phyloP scores from a whole-genome alignment of 495 filamentous ascomycete species.

The Penicillium atrosanguineum region DNA sequence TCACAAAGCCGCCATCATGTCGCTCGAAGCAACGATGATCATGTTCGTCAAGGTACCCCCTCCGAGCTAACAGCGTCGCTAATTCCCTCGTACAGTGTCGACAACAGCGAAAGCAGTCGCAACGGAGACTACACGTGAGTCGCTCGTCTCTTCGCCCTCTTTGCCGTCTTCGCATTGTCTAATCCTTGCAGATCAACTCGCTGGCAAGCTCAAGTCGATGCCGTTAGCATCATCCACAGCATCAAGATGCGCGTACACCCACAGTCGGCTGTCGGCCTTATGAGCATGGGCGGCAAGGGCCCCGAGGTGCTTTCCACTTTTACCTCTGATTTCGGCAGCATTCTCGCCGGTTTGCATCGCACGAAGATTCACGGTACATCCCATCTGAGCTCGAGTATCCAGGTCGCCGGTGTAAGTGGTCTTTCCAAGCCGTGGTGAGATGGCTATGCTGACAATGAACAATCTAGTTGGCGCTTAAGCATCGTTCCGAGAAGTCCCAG shows the following conservation, averaged over 20 bases:
- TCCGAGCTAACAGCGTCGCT: slow-evolving; percentile 22
- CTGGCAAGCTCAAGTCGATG: slow-evolving; percentile 94
- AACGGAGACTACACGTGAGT: slow-evolving; percentile 84
- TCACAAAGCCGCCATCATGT: slow-evolving; percentile 53
- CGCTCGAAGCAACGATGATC: slow-evolving; percentile 72
- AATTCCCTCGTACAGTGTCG: slow-evolving; percentile 58
- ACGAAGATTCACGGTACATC: slow-evolving; percentile 88
- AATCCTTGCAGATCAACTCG: slow-evolving; percentile 66
- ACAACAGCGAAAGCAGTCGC: slow-evolving; percentile 96
- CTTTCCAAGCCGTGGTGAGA: neutral
- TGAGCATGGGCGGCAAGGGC: slow-evolving; percentile 98
- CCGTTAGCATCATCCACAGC: slow-evolving; percentile 90
- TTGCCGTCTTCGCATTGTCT: slow-evolving; percentile 9
- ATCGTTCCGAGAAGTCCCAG: slow-evolving; percentile 95
- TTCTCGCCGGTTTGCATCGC: slow-evolving; percentile 86
- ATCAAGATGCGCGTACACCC: slow-evolving; percentile 92
- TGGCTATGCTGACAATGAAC: slow-evolving; percentile 1
- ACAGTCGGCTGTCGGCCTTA: slow-evolving; percentile 93
- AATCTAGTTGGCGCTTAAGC: slow-evolving; percentile 87
- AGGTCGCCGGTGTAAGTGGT: slow-evolving; percentile 81
- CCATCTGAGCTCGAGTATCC: slow-evolving; percentile 88
- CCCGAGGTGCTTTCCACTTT: slow-evolving; percentile 95
- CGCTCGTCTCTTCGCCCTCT: neutral
- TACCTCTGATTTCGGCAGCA: slow-evolving; percentile 92
- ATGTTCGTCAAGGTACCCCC: slow-evolving; percentile 48